Evolutionary conservation across 2,329 filamentous ascomycete genomes (phyloP).

Genomic region (Paracamarosporium sp.): DNA sequence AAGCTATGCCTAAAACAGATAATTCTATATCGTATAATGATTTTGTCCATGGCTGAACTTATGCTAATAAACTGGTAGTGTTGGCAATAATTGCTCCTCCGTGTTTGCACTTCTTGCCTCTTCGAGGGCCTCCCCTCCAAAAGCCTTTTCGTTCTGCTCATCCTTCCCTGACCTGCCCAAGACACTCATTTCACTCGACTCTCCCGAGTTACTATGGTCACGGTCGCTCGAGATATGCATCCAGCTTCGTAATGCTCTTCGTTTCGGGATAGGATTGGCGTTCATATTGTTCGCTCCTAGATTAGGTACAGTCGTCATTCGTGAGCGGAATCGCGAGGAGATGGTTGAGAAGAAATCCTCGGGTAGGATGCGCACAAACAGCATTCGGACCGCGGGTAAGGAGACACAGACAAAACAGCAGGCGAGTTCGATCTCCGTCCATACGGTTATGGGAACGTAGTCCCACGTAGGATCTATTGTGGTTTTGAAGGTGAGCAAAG

Average conservation of each 20-base stretch:
- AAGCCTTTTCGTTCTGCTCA: not conserved
- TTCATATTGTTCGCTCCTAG: not conserved
- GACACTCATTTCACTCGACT: not conserved
- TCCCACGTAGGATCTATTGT: constrained; percentile 37
- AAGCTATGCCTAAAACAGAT: not conserved
- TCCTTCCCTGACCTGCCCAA: not conserved
- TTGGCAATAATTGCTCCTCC: not conserved
- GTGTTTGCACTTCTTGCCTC: not conserved
- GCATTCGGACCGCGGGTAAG: constrained; percentile 30
- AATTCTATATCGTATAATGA: not conserved
- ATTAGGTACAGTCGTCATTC: not conserved
- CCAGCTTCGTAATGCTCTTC: not conserved
- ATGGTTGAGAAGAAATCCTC: not conserved
- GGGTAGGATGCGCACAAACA: constrained; percentile 21
- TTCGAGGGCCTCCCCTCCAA: not conserved
- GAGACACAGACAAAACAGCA: constrained; percentile 30
- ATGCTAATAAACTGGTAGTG: not conserved
- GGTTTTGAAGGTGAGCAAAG: constrained; percentile 28
- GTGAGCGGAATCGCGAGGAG: not conserved
- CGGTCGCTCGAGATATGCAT: not conserved
- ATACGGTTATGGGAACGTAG: constrained; percentile 28
- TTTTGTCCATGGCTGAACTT: not conserved
- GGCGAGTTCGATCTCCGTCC: constrained; percentile 34
- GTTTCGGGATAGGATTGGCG: not conserved
- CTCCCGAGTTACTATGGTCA: not conserved